Percentiles rank a stretch among this genome's conserved stretches.
Conservation (phyloP, 768 basidiomycete species). For the Boletus subparvulus region DNA sequence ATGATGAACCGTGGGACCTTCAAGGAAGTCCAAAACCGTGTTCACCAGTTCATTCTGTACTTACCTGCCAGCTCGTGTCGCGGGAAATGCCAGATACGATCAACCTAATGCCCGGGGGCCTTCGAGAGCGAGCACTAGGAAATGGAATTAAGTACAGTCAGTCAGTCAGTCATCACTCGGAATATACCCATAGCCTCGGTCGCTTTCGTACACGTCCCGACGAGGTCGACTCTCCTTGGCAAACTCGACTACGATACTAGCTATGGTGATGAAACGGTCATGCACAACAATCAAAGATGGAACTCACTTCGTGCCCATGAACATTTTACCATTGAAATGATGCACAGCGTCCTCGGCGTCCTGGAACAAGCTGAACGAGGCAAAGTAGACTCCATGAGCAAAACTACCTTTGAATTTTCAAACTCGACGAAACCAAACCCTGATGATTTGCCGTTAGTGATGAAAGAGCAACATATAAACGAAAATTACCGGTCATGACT, state of each 20-base stretch:
- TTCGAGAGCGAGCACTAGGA: slow-evolving; percentile 62
- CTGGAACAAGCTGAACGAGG: slow-evolving; percentile 38
- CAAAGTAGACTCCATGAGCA: slow-evolving; percentile 1
- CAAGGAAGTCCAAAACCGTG: slow-evolving; percentile 1
- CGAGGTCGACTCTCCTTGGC: slow-evolving; percentile 90
- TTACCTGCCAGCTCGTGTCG: slow-evolving; percentile 99
- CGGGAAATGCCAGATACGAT: slow-evolving; percentile 87
- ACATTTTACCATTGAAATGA: slow-evolving; percentile 83
- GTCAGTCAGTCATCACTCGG: background rate
- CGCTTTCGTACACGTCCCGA: slow-evolving; percentile 68
- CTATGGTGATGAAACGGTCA: background rate
- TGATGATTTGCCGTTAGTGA: slow-evolving; percentile 33
- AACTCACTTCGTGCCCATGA: slow-evolving; percentile 75
- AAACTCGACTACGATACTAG: slow-evolving; percentile 92
- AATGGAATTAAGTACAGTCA: slow-evolving; percentile 14
- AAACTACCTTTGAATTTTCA: slow-evolving; percentile 68
- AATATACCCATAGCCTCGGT: slow-evolving; percentile 55
- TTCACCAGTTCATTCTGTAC: slow-evolving; percentile 29
- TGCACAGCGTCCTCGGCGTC: slow-evolving; percentile 94
- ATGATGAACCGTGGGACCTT: slow-evolving; percentile 24
- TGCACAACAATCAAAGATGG: background rate
- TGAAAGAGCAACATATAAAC: background rate
- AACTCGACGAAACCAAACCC: slow-evolving; percentile 98
- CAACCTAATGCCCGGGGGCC: slow-evolving; percentile 80
- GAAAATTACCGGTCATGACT: slow-evolving; percentile 85